phyloP scores from a whole-genome alignment of 179 eudicot species.

The Spinacia oleracea region DNA sequence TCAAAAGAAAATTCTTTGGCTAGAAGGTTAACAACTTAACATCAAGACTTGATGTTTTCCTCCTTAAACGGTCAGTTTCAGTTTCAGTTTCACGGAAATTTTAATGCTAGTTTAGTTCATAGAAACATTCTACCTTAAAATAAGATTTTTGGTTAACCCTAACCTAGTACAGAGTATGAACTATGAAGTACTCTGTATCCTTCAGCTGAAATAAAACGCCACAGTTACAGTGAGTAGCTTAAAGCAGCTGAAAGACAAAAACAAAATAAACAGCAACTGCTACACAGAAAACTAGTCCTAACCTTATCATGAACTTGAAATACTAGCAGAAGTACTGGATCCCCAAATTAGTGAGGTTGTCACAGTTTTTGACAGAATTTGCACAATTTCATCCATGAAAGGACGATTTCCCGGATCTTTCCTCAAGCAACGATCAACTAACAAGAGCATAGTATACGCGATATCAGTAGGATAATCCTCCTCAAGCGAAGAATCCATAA shows the following conservation, averaged over 20 bases:
- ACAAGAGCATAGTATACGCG: conserved; percentile 30
- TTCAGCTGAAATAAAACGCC: too few species aligned
- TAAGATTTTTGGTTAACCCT: not conserved
- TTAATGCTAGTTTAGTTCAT: not conserved
- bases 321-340: conserved; percentile 28
- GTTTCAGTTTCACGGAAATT: not conserved
- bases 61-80: not conserved
- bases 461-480: conserved; percentile 36
- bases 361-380: conserved; percentile 33
- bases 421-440: conserved; percentile 40
- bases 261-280: not conserved
- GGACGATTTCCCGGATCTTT: conserved; percentile 46
- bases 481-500: conserved; percentile 39
- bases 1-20: not conserved
- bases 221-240: too few species aligned
- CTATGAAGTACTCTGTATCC: too few species aligned
- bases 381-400: conserved; percentile 40
- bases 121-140: not conserved
- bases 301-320: conserved; percentile 18
- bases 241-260: too few species aligned
- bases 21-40: not conserved
- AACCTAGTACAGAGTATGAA: too few species aligned
- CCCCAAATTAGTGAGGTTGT: conserved; percentile 39
- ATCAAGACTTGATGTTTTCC: not conserved
- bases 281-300: not conserved